phyloP scores from a whole-genome alignment of 305 asterid species.

The Fraxinus sp. region DNA sequence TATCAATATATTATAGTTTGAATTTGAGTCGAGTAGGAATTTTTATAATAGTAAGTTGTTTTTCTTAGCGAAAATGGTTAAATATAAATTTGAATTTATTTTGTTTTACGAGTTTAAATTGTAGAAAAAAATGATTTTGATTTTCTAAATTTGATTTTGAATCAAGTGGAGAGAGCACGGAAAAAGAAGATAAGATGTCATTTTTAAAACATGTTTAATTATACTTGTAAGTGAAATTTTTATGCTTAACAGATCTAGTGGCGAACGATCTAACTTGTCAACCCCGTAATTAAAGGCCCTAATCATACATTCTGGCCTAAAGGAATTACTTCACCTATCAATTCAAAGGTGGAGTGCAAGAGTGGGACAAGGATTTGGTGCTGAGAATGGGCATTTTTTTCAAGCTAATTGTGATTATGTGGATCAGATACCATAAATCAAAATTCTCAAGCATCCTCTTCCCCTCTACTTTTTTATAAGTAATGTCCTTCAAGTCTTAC shows the following conservation, averaged over 20 bases:
- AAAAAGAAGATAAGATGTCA: not conserved
- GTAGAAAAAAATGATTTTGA: not conserved
- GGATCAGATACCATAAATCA: conserved; percentile 42
- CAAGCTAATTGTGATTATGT: conserved; percentile 31
- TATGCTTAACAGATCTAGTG: not conserved
- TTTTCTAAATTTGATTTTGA: not conserved
- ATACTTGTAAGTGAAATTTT: not conserved
- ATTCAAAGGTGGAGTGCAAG: conserved; percentile 20
- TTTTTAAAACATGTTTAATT: not conserved
- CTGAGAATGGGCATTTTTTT: conserved; percentile 30
- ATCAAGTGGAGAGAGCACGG: not conserved
- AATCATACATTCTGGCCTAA: not conserved
- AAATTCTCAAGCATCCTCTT: conserved; percentile 29
- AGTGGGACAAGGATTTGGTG: conserved; percentile 42
- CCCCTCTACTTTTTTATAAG: not conserved
- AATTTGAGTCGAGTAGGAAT: not conserved
- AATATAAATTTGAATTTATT: not conserved
- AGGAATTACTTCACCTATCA: conserved; percentile 25
- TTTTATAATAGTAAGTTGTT: not conserved
- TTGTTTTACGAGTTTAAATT: not conserved
- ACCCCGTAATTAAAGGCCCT: conserved; percentile 4
- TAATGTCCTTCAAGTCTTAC: not conserved
- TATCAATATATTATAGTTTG: not conserved
- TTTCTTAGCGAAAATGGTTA: not conserved
- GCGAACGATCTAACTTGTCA: not conserved